Evolutionary conservation across 805 yeast species (phyloP), one percentile per base, ranked within the genome.

Genomic region (Wickerhamiella cacticola): DNA sequence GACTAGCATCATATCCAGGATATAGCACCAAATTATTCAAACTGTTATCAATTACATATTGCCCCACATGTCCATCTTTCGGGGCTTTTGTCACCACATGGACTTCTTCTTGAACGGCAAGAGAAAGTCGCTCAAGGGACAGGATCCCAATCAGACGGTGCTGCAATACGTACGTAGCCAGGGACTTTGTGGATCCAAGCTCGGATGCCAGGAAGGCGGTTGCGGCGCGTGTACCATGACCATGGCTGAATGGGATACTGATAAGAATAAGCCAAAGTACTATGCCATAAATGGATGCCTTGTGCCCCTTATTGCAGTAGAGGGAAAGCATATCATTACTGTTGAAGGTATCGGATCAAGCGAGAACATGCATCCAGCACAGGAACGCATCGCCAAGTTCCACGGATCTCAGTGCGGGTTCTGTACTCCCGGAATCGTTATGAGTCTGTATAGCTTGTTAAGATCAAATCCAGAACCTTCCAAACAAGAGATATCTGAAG

Each of bases 321-420:
- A 71, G 19, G 74, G 74, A 4, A 69, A 68, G 47, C 74, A 70
- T 52, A 54, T 71, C 18, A 68, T 68, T 38, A 71, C 75, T 0
- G 70, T 70, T 6, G 75, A 71, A 54, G 75, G 75, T n/a, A 60
- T 71, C 23, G 75, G 74, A 2, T 53, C 60, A 9, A 50, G 67
- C 22, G 59, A 58, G 10, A 54, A 63, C 36, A 71, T 72, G 4
- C 75, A 71, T 53, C 72, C 75, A 1, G 70, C 68, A n/a, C 75
- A 71, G 53, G 74, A 71, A 52, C 60, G 75, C 19, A 68, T 71
- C 31, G 74, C 74, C 12, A 63, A 67, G 47, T 68, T 68, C 53
- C 74, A 71, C 48, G 75, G 75, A 5, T 69, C 74, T 0, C 75
- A 71, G 55, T 71, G 75, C 55, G 75, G 75, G 2, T 71, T 70